Conservation (phyloP, 192 early-diverging fungal species). For the Rhizoclosmatium sp. region DNA sequence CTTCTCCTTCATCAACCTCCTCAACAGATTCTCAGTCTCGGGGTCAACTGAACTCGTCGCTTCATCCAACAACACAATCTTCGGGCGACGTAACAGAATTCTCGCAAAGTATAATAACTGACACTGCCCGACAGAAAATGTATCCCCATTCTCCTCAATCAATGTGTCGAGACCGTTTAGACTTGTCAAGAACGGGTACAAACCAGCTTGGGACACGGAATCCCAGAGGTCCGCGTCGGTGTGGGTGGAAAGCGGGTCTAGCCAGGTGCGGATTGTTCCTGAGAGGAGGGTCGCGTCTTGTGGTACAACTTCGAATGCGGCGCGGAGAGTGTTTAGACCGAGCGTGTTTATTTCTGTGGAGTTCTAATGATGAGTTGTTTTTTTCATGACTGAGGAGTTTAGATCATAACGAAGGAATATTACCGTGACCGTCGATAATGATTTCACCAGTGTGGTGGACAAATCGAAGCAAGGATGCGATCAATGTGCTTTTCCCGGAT, state of each 20-base stretch:
- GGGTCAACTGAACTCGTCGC: slow-evolving; percentile 62
- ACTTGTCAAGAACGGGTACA: slow-evolving; percentile 67
- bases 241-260: slow-evolving; percentile 69
- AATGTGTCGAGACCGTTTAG: slow-evolving; percentile 70
- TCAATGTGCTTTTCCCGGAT: slow-evolving; percentile 56
- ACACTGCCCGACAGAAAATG: slow-evolving; percentile 81
- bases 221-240: slow-evolving; percentile 76
- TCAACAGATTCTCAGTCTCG: slow-evolving; percentile 75
- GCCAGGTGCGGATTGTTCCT: slow-evolving; percentile 64
- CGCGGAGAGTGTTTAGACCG: slow-evolving; percentile 51
- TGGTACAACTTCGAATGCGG: slow-evolving; percentile 58
- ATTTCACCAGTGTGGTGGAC: slow-evolving; percentile 56
- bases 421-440: slow-evolving; percentile 71
- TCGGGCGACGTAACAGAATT: slow-evolving; percentile 25
- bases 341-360: slow-evolving; percentile 45
- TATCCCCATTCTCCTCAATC: slow-evolving; percentile 74
- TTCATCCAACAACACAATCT: slow-evolving; percentile 52
- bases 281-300: slow-evolving; percentile 63
- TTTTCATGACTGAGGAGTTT: slow-evolving; percentile 7
- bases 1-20: slow-evolving; percentile 50
- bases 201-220: slow-evolving; percentile 60
- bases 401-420: slow-evolving; percentile 43
- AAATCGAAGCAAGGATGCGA: slow-evolving; percentile 63
- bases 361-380: background rate
- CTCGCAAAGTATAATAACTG: slow-evolving; percentile 62